Evolutionary conservation across 129 eudicot genomes (phyloP).

Genomic region (Flaveria ramosissima): DNA sequence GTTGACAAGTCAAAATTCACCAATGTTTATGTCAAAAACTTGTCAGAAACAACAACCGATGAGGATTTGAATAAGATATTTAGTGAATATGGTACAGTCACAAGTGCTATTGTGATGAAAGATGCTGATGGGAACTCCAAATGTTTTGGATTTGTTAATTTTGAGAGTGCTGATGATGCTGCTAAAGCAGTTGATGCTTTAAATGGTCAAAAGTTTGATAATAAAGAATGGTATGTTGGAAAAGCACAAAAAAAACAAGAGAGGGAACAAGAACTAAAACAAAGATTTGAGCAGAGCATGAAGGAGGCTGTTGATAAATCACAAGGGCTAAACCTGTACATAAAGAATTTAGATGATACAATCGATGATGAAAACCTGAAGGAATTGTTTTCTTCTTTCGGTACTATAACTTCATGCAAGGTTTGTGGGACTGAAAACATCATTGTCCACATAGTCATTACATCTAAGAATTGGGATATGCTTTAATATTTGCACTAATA

Average conservation of each 20-base stretch:
- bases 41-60: constrained; percentile 62
- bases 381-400: constrained; percentile 63
- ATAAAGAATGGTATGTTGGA: constrained; percentile 62
- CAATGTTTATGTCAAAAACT: constrained; percentile 73
- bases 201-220: constrained; percentile 67
- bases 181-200: constrained; percentile 71
- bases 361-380: constrained; percentile 63
- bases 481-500: background rate
- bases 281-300: constrained; percentile 61
- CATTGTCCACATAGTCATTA: background rate
- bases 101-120: constrained; percentile 76
- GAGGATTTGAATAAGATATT: constrained; percentile 61
- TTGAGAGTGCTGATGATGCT: constrained; percentile 77
- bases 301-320: constrained; percentile 69
- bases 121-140: constrained; percentile 73
- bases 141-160: constrained; percentile 84
- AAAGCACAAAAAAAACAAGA: constrained; percentile 67
- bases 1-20: constrained; percentile 62
- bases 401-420: constrained; percentile 79
- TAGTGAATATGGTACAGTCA: constrained; percentile 71
- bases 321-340: constrained; percentile 64
- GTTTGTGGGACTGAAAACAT: constrained; percentile 35
- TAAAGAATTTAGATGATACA: constrained; percentile 76
- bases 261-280: constrained; percentile 70
- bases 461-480: background rate